Base-by-base conservation (phyloP, 1,139 yeast genomes). In the Suhomyces kunorum region DNA sequence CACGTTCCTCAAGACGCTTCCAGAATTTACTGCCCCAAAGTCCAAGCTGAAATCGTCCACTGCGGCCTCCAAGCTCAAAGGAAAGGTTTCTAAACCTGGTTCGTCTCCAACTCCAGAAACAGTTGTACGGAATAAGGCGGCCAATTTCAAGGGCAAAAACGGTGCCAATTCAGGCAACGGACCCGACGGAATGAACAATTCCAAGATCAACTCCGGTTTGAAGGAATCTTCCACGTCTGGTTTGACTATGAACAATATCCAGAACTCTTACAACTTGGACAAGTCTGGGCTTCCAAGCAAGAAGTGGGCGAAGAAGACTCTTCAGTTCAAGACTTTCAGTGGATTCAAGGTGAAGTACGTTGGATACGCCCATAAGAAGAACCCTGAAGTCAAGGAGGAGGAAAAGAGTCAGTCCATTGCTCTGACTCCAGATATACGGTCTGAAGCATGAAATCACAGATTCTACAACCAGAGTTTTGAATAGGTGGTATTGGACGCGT, bases 251-350 rank as follows among this genome's bases (percentile, higher is more conserved):
- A 69, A 68, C 45, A 58, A 63, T 38, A 58, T 63, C 13, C 60
- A 58, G 37, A 59, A 59, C 2, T 52, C 46, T 15, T 59, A 60
- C 40, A 47, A 60, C 15, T 76, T 73, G 43, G 83, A 78, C 48
- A 71, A 72, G 45, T 59, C 75, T 8, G 81, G 82, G 2, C 68
- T 63, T 39, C 76, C 78, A 16, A 67, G 70, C 27, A 67, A 74
- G 40, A 69, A 64, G 49, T 81, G 87, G 86, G 57, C 52, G 7
- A 77, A 77, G 51, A 63, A 65, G 39, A 72, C 76, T 1, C 50
- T 59, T 8, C 61, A 63, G 35, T 69, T 81, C 48, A 77, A 76
- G 56, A 74, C 81, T n/a, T 80, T 81, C 51, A 79, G 83, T 9
- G 85, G 87, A 9, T 51, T 51, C 52, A 69, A 69, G 46, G 73